phyloP scores from a whole-genome alignment of 169 alveolate species.

The Cryptosporidium muris region DNA sequence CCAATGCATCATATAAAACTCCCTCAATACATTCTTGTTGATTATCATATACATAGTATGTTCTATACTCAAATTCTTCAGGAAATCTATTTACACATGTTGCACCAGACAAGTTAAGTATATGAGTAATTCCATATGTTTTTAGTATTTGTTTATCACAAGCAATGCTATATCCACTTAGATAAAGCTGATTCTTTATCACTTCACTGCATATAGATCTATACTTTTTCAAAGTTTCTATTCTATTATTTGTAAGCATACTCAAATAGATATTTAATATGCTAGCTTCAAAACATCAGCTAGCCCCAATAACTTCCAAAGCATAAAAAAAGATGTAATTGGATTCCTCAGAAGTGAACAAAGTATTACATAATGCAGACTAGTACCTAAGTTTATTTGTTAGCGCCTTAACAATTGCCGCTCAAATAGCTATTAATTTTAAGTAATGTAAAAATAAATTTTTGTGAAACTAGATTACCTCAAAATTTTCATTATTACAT shows the following conservation, averaged over 20 bases:
- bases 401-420: no score
- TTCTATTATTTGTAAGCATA: slow-evolving; percentile 58
- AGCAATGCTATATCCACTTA: slow-evolving; percentile 73
- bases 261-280: not conserved
- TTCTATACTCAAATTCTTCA: slow-evolving; percentile 38
- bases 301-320: no score
- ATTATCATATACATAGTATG: slow-evolving; percentile 72
- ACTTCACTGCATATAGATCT: slow-evolving; percentile 71
- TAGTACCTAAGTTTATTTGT: no score
- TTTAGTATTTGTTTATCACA: slow-evolving; percentile 16
- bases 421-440: no score
- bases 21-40: slow-evolving; percentile 72
- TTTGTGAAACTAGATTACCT: no score
- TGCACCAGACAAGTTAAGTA: slow-evolving; percentile 71
- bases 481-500: no score
- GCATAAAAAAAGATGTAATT: no score
- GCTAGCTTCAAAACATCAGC: no score
- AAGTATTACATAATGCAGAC: no score
- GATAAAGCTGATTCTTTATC: slow-evolving; percentile 40
- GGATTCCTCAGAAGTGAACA: no score
- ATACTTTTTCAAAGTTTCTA: slow-evolving; percentile 17
- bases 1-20: slow-evolving; percentile 63
- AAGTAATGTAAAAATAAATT: no score
- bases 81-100: slow-evolving; percentile 68
- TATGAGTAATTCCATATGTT: slow-evolving; percentile 66